These are phyloP conservation scores for Botrytis fabae DNA, from an alignment of 2,329 filamentous ascomycete genomes.

Conservation along the genomic window DNA sequence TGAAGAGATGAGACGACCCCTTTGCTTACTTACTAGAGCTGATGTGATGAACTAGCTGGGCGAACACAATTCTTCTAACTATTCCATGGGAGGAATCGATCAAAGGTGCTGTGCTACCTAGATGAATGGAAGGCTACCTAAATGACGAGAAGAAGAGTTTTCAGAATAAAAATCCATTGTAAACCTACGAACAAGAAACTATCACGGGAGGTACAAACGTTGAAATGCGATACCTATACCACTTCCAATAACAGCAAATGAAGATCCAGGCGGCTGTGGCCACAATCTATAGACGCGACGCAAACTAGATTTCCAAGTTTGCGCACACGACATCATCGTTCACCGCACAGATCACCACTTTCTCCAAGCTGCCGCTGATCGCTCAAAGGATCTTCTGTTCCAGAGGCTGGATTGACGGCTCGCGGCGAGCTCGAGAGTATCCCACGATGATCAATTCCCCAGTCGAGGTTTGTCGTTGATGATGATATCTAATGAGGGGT, in stretches of 20 bases:
- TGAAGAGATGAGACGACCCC: neutral
- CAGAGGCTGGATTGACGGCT: neutral
- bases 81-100: neutral
- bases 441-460: neutral
- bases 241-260: neutral
- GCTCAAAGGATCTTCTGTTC: neutral
- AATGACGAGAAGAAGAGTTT: neutral
- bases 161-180: too few species aligned
- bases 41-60: neutral
- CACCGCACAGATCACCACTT: neutral
- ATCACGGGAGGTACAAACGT: neutral
- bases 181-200: neutral
- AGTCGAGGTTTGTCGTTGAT: neutral
- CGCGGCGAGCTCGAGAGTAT: neutral
- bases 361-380: conserved; percentile 7
- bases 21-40: neutral
- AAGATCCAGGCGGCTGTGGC: conserved; percentile 31
- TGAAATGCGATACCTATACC: too few species aligned
- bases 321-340: conserved; percentile 5
- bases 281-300: neutral
- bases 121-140: neutral
- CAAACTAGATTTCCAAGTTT: neutral
- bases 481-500: neutral
- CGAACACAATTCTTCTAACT: neutral
- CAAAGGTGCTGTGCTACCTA: neutral